A percentile compares a stretch with the other conserved stretches of the same genome.
These are phyloP conservation scores for Basidiobolus meristosporus DNA, from an alignment of 371 early-diverging fungal species.

Conservation along the genomic window DNA sequence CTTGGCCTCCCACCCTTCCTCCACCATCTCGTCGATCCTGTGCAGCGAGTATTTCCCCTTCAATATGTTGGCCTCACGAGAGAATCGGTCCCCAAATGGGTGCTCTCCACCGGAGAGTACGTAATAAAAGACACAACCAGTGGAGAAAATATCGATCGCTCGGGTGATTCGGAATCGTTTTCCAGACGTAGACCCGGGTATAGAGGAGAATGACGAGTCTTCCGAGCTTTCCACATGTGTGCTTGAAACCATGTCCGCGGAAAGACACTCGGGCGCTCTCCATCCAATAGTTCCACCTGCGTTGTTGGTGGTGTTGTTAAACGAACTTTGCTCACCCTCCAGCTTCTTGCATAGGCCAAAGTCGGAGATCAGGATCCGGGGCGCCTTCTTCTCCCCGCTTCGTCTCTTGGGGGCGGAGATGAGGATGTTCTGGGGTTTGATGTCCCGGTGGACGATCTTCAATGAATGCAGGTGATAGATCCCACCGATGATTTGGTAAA, in stretches of 20 bases:
- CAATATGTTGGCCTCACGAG: conserved; percentile 74
- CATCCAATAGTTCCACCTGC: conserved; percentile 84
- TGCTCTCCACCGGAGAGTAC: conserved; percentile 76
- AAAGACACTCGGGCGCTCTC: conserved; percentile 82
- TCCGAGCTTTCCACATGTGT: background rate
- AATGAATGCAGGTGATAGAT: conserved; percentile 74
- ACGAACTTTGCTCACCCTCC: conserved; percentile 82
- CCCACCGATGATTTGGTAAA: conserved; percentile 66
- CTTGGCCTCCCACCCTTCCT: conserved; percentile 61
- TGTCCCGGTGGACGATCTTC: conserved; percentile 92
- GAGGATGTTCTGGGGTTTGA: conserved; percentile 85
- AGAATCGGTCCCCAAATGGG: conserved; percentile 84
- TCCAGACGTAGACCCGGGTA: background rate
- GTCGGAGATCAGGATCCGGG: conserved; percentile 84
- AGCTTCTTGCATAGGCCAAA: conserved; percentile 94
- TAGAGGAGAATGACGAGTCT: conserved; percentile 3
- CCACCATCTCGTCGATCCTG: conserved; percentile 41
- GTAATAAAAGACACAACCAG: conserved; percentile 89
- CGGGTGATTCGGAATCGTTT: conserved; percentile 48
- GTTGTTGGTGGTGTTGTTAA: conserved; percentile 66
- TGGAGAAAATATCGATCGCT: conserved; percentile 87
- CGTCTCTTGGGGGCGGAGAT: conserved; percentile 34
- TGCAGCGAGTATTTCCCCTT: conserved; percentile 44
- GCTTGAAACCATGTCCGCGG: conserved; percentile 3
- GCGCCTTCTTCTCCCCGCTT: conserved; percentile 6